Percentiles rank a stretch among this genome's conserved stretches.
These are phyloP conservation scores for Acanthamoeba castellanii DNA, from an alignment of 208 protist genomes.

Conservation along the genomic window DNA sequence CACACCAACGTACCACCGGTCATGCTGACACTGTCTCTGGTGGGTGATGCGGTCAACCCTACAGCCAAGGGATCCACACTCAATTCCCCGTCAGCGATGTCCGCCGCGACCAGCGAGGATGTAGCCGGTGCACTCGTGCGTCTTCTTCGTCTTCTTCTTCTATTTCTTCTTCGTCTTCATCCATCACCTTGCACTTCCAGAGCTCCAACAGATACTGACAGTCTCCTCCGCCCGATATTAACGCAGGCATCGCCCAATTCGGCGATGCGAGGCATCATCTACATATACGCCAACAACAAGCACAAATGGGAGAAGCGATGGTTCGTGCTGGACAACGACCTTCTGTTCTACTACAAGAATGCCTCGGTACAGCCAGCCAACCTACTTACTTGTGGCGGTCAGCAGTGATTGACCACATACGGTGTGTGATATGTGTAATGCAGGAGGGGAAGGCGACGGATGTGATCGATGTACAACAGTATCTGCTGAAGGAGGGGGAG, in stretches of 20 bases:
- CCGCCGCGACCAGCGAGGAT: background rate
- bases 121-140: background rate
- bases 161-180: too few relatives aligned
- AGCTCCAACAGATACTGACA: too few relatives aligned
- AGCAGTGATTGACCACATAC: background rate
- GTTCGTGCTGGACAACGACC: constrained; percentile 53
- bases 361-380: background rate
- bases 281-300: constrained; percentile 51
- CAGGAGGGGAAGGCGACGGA: constrained; percentile 12
- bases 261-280: background rate
- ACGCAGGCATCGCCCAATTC: background rate
- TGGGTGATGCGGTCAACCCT: background rate
- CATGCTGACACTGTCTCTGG: too few relatives aligned
- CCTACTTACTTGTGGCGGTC: background rate
- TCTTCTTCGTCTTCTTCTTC: background rate
- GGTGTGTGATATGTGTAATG: background rate
- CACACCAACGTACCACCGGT: background rate
- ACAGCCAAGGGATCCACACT: background rate
- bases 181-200: background rate
- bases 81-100: background rate
- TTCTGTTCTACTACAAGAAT: constrained; percentile 63
- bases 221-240: background rate
- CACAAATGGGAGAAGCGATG: constrained; percentile 70
- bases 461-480: constrained; percentile 50
- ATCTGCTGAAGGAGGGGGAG: constrained; percentile 61